Percentiles rank a stretch among this genome's conserved stretches.
Conservation (phyloP, 306 rosid species). For the Dalbergia cultrata region DNA sequence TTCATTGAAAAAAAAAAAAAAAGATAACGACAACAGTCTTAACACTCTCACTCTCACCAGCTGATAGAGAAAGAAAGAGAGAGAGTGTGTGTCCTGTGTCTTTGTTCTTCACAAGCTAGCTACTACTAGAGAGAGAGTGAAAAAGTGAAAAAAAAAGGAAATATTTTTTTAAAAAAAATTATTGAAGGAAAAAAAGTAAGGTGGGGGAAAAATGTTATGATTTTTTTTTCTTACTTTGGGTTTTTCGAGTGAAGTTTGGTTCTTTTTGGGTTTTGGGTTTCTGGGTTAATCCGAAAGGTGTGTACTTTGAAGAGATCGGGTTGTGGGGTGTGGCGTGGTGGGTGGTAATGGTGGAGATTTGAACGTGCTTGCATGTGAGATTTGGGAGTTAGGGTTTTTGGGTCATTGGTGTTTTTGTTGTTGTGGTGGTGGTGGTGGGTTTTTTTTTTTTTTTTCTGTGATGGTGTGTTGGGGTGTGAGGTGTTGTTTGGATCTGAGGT, state of each 20-base stretch:
- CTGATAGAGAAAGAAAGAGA: slow-evolving; percentile 41
- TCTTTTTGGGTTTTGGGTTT: slow-evolving; percentile 37
- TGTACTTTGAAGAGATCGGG: slow-evolving; percentile 69
- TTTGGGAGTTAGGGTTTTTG: slow-evolving; percentile 61
- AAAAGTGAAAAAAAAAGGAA: slow-evolving; percentile 18
- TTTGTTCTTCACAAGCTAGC: slow-evolving; percentile 31
- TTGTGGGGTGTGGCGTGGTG: slow-evolving; percentile 49
- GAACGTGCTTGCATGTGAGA: slow-evolving; percentile 49
- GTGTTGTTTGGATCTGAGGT: slow-evolving; percentile 86
- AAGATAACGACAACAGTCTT: slow-evolving; percentile 39
- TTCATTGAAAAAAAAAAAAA: slow-evolving; percentile 59
- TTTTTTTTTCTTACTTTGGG: slow-evolving; percentile 38
- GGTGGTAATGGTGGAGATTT: slow-evolving; percentile 62
- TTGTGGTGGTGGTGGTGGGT: slow-evolving; percentile 38
- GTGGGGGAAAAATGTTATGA: slow-evolving; percentile 53
- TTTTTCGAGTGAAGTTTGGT: slow-evolving; percentile 14
- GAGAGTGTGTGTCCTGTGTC: not conserved
- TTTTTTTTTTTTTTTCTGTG: slow-evolving; percentile 37
- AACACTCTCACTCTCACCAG: slow-evolving; percentile 52
- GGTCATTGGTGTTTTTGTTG: slow-evolving; percentile 21
- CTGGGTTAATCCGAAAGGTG: slow-evolving; percentile 38
- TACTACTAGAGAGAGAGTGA: slow-evolving; percentile 36
- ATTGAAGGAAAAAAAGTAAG: not conserved
- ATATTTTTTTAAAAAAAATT: not conserved
- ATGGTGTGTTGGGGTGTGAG: slow-evolving; percentile 61